Evolutionary conservation across 805 yeast genomes (phyloP), one percentile per base, ranked within the genome.

Genomic region (Lipomyces orientalis): DNA sequence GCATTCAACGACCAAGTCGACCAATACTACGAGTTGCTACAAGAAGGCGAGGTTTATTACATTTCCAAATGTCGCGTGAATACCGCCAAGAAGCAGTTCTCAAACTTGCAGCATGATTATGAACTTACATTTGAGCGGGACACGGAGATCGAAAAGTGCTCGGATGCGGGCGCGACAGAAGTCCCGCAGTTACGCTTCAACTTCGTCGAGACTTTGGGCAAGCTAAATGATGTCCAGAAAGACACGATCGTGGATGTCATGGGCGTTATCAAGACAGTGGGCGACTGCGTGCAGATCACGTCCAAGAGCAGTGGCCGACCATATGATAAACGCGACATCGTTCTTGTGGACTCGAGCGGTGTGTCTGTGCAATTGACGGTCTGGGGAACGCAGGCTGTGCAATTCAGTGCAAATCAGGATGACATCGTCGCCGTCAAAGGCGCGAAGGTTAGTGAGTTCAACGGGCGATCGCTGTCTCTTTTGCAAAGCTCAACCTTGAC

Each of bases 1-100:
- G 97, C 95, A 1, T 95, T 95, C 79, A 91, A 90, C 77, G 94
- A 91, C 51, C 85, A 86, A 74, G 97, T 94, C 12, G 97, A 90
- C 67, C 87, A 86, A 76, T 90, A 86, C 76, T 88, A 86, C 80
- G 90, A 89, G 73, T 75, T 87, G 37, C 80, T 95, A 61, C 90
- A 90, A 77, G 98, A 93, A 76, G 97, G 97, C 46, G 88, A 90
- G 78, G 96, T 91, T 7, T 95, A 92, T 77, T 91, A 89, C 74
- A 83, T 95, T 39, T 86, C 94, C 54, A 90, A 88, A 75, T 93
- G 94, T 19, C 83, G 93, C 69, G 87, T 95, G 70, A 90, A 86
- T 73, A 86, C 89, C 67, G 90, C 98, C 4, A 93, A 91, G 80
- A 91, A 93, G 61, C 90, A 91, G 78, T 95, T 90, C 77, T 88